Base-by-base conservation (phyloP, 2,329 filamentous ascomycete genomes). In the Clonostachys sp. region DNA sequence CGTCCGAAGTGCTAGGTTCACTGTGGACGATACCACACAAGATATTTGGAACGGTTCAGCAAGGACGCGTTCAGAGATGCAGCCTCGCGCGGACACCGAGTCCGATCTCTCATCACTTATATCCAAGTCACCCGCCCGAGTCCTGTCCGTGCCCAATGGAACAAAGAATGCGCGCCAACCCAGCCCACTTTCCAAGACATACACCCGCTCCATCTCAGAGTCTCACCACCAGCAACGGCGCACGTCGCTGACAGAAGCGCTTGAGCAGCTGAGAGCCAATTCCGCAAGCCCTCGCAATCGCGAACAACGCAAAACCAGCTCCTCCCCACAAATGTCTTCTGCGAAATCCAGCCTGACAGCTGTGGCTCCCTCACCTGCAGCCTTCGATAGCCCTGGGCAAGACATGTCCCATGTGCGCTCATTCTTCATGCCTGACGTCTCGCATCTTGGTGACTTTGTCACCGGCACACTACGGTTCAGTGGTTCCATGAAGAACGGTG, bases 361-460 rank as follows among this genome's bases (percentile, higher is more conserved):
- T n/a, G 67, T 70, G 3, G 62, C 66, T n/a, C 57, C 66, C 5
- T 68, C 67, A 9, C 65, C 68, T 2, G 58, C 53, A 12, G 64
- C 61, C 3, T 51, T 66, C 41, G 16, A 45, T 8, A 68, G 61
- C 48, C 66, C 65, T 1, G 53, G 56, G 36, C 55, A 64, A 41
- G 59, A 70, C 51, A 59, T 68, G 51, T 68, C 71, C 18, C 75
- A 75, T 18, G 68, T 58, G 12, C 72, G 72, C 10, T 80, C 77
- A 4, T 80, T 80, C 56, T 73, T 78, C 57, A 62, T 81, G 57
- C 77, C 77, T 3, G 71, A 76, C 44, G 70, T 80, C 16, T 73
- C 73, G 4, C 72, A 80, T 50, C 69, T 81, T n/a, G 74, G 75
- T 39, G 77, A 81, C 56, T 78, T 80, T 51, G 72, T 80, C 7